phyloP scores from a whole-genome alignment of 73 alveolate species.

The Breviolum minutum region DNA sequence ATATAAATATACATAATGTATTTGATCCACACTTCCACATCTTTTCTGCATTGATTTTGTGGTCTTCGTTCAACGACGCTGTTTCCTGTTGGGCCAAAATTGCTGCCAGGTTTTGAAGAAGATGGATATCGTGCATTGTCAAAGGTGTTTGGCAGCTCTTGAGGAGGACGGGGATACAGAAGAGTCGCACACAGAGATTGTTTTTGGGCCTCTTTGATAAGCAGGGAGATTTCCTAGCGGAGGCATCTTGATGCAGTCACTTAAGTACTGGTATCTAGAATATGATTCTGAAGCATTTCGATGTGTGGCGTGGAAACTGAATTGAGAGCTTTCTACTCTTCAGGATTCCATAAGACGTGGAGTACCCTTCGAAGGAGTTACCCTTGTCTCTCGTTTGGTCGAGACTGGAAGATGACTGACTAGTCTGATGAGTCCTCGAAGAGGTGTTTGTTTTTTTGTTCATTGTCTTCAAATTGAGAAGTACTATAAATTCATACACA shows the following conservation, averaged over 20 bases:
- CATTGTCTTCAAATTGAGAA: no score
- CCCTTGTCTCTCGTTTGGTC: constrained; percentile 10
- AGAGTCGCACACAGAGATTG: neutral
- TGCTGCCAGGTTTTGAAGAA: constrained; percentile 29
- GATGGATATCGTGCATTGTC: constrained; percentile 78
- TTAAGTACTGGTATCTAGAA: no score
- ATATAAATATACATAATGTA: no score
- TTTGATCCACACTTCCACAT: neutral
- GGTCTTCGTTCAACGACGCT: neutral
- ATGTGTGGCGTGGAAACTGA: no score
- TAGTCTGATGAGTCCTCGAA: no score
- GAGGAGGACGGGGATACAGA: constrained; percentile 26
- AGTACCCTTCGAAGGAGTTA: constrained; percentile 64
- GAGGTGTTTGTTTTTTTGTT: no score
- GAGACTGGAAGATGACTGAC: no score
- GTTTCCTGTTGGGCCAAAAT: neutral
- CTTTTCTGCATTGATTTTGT: neutral
- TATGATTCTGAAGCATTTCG: no score
- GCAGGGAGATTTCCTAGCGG: neutral
- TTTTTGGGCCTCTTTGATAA: neutral
- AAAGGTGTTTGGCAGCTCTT: constrained; percentile 60
- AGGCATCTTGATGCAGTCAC: no score
- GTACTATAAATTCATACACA: no score
- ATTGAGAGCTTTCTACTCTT: no score
- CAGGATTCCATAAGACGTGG: constrained; percentile 85